phyloP scores from a whole-genome alignment of 2,329 filamentous ascomycete species.

The Stachybotrys echinatus region DNA sequence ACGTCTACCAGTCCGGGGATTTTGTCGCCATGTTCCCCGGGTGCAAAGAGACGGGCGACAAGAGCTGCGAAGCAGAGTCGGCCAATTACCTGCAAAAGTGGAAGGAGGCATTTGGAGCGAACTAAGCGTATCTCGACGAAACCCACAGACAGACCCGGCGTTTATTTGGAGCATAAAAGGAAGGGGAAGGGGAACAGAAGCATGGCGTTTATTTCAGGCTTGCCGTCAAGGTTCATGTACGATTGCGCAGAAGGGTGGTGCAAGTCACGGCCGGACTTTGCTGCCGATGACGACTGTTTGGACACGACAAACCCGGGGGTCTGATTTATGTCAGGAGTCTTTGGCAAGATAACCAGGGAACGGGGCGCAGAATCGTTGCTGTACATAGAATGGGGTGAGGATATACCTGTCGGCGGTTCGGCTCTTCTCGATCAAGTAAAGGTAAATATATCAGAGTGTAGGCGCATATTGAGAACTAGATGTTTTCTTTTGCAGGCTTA shows the following conservation, averaged over 20 bases:
- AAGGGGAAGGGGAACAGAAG: not conserved
- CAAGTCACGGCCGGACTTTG: not conserved
- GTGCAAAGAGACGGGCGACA: constrained; percentile 54
- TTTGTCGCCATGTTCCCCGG: constrained; percentile 74
- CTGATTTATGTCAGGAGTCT: not conserved
- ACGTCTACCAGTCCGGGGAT: constrained; percentile 75
- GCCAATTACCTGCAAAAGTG: constrained; percentile 43
- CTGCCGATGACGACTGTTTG: not conserved
- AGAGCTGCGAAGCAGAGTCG: constrained; percentile 70
- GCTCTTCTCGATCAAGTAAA: not conserved
- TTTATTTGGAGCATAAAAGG: not conserved
- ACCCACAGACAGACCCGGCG: not conserved
- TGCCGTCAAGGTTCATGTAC: not conserved
- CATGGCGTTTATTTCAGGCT: not conserved
- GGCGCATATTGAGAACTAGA: no score
- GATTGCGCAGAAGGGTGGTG: not conserved
- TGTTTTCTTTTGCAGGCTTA: no score
- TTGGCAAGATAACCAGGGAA: not conserved
- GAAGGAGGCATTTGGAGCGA: constrained; percentile 31
- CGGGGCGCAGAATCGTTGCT: not conserved
- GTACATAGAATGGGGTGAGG: not conserved
- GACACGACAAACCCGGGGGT: not conserved
- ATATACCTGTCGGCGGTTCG: not conserved
- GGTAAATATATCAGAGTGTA: not conserved
- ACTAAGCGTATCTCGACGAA: not conserved